phyloP scores from a whole-genome alignment of 768 basidiomycete genomes.

The Pleurotus giganteus region DNA sequence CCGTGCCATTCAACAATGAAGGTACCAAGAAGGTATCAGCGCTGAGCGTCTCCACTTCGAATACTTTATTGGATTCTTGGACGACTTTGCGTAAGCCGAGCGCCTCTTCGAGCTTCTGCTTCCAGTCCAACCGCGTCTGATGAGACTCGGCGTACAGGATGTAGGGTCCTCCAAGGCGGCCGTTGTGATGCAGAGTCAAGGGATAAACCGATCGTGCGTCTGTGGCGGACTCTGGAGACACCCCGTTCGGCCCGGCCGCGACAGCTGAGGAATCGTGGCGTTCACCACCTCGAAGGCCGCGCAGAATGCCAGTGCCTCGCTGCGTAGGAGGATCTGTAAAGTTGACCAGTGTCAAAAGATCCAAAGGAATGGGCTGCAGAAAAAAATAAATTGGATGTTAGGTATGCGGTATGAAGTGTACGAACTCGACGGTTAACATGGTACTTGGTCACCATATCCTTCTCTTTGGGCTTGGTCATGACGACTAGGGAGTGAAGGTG shows the following conservation, averaged over 20 bases:
- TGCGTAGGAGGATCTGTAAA: slow-evolving; percentile 80
- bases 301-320: slow-evolving; percentile 69
- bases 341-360: slow-evolving; percentile 81
- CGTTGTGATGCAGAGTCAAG: slow-evolving; percentile 86
- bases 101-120: slow-evolving; percentile 85
- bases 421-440: slow-evolving; percentile 78
- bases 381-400: slow-evolving; percentile 10
- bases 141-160: slow-evolving; percentile 84
- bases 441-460: slow-evolving; percentile 72
- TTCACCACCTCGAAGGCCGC: slow-evolving; percentile 51
- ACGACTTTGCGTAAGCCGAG: slow-evolving; percentile 81
- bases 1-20: slow-evolving; percentile 45
- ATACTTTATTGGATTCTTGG: slow-evolving; percentile 92
- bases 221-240: slow-evolving; percentile 36
- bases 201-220: slow-evolving; percentile 84
- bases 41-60: slow-evolving; percentile 89
- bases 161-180: slow-evolving; percentile 82
- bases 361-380: slow-evolving; percentile 84
- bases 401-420: slow-evolving; percentile 3
- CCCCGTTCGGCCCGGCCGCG: slow-evolving; percentile 13
- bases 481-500: slow-evolving; percentile 57
- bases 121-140: slow-evolving; percentile 82
- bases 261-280: slow-evolving; percentile 22
- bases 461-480: slow-evolving; percentile 82
- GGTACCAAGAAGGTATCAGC: slow-evolving; percentile 85